phyloP scores from a whole-genome alignment of 495 filamentous ascomycete genomes.

The Rostrohypoxylon terebratum region DNA sequence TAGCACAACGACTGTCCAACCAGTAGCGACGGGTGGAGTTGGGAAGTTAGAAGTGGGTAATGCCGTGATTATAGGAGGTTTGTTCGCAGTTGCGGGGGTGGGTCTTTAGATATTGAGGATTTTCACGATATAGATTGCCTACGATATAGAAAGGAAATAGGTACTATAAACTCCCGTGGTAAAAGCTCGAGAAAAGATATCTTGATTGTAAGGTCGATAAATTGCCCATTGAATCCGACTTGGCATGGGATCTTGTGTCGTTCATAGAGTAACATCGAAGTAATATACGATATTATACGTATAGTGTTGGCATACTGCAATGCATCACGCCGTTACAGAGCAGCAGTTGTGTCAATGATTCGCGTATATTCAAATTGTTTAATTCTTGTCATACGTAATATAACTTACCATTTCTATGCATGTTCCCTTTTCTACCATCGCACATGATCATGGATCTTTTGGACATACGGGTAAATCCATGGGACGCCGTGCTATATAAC shows the following conservation, averaged over 20 bases:
- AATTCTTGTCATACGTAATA: slow-evolving; percentile 8
- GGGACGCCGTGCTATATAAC: not conserved
- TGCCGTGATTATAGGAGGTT: slow-evolving; percentile 18
- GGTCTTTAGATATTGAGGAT: slow-evolving; percentile 17
- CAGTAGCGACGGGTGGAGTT: slow-evolving; percentile 11
- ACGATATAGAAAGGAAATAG: not conserved
- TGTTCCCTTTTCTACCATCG: not conserved
- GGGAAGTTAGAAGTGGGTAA: slow-evolving; percentile 15
- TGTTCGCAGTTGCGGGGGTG: slow-evolving; percentile 23
- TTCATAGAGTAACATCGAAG: slow-evolving; percentile 20
- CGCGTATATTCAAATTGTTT: not conserved
- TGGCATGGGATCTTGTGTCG: not conserved
- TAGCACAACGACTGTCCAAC: slow-evolving; percentile 6
- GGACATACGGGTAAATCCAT: slow-evolving; percentile 24
- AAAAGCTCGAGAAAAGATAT: not conserved
- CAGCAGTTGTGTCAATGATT: slow-evolving; percentile 9
- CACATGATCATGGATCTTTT: not conserved
- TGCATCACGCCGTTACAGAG: not conserved
- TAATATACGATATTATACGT: slow-evolving; percentile 25
- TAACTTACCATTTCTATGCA: not conserved
- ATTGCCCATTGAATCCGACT: not conserved
- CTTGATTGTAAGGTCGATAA: not conserved
- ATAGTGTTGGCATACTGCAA: slow-evolving; percentile 21
- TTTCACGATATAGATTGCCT: slow-evolving; percentile 4
- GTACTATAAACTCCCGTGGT: slow-evolving; percentile 9